These are phyloP conservation scores for Mycotypha africana DNA, from an alignment of 371 early-diverging fungal species.

Conservation along the genomic window DNA sequence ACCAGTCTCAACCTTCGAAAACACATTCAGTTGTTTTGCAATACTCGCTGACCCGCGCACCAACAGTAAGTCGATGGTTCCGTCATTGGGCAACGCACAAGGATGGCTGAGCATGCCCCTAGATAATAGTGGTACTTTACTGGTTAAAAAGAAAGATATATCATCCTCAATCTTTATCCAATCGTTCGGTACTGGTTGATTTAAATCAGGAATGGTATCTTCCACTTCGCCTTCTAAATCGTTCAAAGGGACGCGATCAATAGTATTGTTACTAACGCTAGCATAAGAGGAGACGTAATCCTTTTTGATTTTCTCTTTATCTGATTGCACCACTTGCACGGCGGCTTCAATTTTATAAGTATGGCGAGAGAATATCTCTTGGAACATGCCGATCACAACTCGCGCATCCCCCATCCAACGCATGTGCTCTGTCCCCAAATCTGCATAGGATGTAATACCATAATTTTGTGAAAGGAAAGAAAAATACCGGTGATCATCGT, in stretches of 20 bases:
- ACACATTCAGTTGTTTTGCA: slow-evolving; percentile 27
- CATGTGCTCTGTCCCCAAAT: slow-evolving; percentile 56
- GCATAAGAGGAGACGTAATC: slow-evolving; percentile 7
- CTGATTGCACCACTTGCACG: slow-evolving; percentile 41
- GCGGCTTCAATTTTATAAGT: slow-evolving; percentile 43
- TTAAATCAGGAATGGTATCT: slow-evolving; percentile 31
- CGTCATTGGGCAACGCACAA: slow-evolving; percentile 54
- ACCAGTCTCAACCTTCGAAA: slow-evolving; percentile 49
- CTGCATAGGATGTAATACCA: slow-evolving; percentile 61
- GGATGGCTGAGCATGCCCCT: slow-evolving; percentile 52
- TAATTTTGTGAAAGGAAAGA: slow-evolving; percentile 61
- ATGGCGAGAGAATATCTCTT: slow-evolving; percentile 40
- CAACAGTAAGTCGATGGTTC: slow-evolving; percentile 48
- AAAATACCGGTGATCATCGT: slow-evolving; percentile 43
- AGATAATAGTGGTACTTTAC: slow-evolving; percentile 52
- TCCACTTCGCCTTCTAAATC: not conserved
- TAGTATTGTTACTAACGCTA: not conserved
- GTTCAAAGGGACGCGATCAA: slow-evolving; percentile 3
- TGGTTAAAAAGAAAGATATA: slow-evolving; percentile 41
- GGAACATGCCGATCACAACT: slow-evolving; percentile 41
- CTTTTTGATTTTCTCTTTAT: slow-evolving; percentile 36
- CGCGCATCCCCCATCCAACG: slow-evolving; percentile 65
- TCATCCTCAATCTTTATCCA: slow-evolving; percentile 50
- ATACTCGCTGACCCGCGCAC: slow-evolving; percentile 33
- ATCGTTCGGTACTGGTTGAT: slow-evolving; percentile 37